Conservation (phyloP, 495 filamentous ascomycete species). For the Thozetella sp. region DNA sequence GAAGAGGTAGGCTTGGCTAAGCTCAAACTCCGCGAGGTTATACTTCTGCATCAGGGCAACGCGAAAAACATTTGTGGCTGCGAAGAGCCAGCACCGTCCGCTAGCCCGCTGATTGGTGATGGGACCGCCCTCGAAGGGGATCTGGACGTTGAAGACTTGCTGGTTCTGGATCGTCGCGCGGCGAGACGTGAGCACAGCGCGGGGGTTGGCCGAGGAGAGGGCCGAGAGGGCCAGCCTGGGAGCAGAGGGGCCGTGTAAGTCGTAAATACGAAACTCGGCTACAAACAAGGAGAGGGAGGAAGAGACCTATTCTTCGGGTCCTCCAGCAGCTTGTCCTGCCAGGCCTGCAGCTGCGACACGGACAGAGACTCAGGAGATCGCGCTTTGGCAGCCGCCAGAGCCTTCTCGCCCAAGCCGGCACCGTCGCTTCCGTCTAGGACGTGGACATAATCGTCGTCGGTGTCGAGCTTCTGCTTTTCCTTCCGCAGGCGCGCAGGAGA, state of each 20-base stretch:
- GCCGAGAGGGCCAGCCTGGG: slow-evolving; percentile 67
- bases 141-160: slow-evolving; percentile 80
- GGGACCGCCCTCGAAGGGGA: slow-evolving; percentile 78
- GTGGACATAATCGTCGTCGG: slow-evolving; percentile 51
- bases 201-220: slow-evolving; percentile 57
- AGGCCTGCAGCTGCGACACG: slow-evolving; percentile 45
- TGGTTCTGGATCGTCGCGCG: slow-evolving; percentile 61
- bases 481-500: slow-evolving; percentile 38
- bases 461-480: slow-evolving; percentile 16
- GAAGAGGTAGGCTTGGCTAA: slow-evolving; percentile 87
- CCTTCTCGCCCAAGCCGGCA: slow-evolving; percentile 11
- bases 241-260: background rate
- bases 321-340: slow-evolving; percentile 61
- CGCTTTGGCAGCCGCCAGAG: slow-evolving; percentile 4
- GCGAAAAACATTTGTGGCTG: slow-evolving; percentile 83
- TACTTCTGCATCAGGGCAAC: slow-evolving; percentile 81
- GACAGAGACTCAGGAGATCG: slow-evolving; percentile 42
- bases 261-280: no score
- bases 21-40: slow-evolving; percentile 75
- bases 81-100: slow-evolving; percentile 90
- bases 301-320: slow-evolving; percentile 64
- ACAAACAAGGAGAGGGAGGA: no score
- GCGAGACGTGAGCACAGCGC: slow-evolving; percentile 56
- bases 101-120: slow-evolving; percentile 82
- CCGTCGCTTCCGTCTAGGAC: slow-evolving; percentile 31